Base-by-base conservation (phyloP, 116 monocot genomes). In the Papilionanthe hybrid region DNA sequence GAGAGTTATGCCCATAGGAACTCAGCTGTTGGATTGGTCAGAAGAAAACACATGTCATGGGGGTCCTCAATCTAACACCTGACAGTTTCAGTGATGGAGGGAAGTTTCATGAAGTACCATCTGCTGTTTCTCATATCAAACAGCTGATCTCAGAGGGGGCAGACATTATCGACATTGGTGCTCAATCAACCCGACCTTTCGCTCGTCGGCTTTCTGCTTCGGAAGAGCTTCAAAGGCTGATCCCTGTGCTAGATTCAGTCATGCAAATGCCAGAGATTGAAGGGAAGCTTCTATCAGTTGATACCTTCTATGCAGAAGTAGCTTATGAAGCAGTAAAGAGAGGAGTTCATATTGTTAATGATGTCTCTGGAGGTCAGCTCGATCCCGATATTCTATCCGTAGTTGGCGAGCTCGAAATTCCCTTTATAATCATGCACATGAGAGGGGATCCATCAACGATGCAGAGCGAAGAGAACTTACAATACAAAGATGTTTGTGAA, bases 71-170 rank as follows among this genome's bases (percentile, higher is more conserved):
- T 82, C 79, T 96, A 49, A 96, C 96, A 17, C 94, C 92, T 4
- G 96, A 96, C 78, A 96, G 96, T 80, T 96, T 93, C 83, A 96
- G 94, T 57, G 96, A 96, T 84, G 94, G 96, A 53, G 94, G 96
- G 7, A 90, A 92, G 74, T 92, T 90, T 86, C 84, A 77, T 66
- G 65, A 84, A 20, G 82, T 92, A 22, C 84, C 87, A 41, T 74
- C 81, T 80, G 93, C 93, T 58, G 80, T 90, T 76, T 86, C 92
- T 79, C 92, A 89, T 25, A 85, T 86, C 42, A 88, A 50, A 78
- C 53, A 71, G 75, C 81, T 96, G 63, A 84, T 96, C 71, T 87
- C 86, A 57, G 85, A 93, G 81, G 96, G 96, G 9, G 96, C 89
- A 22, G 96, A 96, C 57, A 94, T 96, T 69, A 82, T 96, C 72